Conservation (phyloP, 768 basidiomycete genomes). For the Daedaleopsis nitida region DNA sequence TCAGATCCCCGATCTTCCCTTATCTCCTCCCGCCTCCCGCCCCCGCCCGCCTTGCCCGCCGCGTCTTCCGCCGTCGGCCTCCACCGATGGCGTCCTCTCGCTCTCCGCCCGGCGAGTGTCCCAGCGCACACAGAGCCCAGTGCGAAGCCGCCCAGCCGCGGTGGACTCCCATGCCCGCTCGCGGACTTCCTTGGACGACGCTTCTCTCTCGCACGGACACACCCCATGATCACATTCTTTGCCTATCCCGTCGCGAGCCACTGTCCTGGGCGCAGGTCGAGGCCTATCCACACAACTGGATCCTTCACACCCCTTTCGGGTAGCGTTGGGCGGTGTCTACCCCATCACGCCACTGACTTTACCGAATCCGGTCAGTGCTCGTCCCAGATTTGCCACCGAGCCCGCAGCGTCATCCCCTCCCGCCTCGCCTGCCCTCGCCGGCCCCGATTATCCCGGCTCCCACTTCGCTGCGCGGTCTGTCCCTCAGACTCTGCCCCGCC, state of each 20-base stretch:
- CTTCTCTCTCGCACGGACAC: slow-evolving; percentile 21
- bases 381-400: slow-evolving; percentile 13
- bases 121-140: background rate
- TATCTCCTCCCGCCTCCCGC: slow-evolving; percentile 15
- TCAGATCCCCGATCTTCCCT: slow-evolving; percentile 20
- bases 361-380: slow-evolving; percentile 5
- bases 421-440: background rate
- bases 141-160: background rate
- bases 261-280: slow-evolving; percentile 9
- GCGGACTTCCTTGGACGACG: slow-evolving; percentile 14
- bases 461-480: background rate
- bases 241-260: slow-evolving; percentile 16
- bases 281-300: slow-evolving; percentile 6
- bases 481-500: background rate
- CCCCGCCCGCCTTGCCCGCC: slow-evolving; percentile 11
- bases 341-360: slow-evolving; percentile 23
- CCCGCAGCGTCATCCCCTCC: slow-evolving; percentile 10
- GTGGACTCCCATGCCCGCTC: slow-evolving; percentile 12
- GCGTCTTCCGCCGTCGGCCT: background rate
- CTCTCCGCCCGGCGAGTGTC: too few species aligned
- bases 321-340: slow-evolving; percentile 20
- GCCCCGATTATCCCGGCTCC: background rate
- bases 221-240: slow-evolving; percentile 22
- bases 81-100: background rate
- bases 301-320: slow-evolving; percentile 16